Conservation (phyloP, 345 rosid species). For the Eucalyptus guilfoylei region DNA sequence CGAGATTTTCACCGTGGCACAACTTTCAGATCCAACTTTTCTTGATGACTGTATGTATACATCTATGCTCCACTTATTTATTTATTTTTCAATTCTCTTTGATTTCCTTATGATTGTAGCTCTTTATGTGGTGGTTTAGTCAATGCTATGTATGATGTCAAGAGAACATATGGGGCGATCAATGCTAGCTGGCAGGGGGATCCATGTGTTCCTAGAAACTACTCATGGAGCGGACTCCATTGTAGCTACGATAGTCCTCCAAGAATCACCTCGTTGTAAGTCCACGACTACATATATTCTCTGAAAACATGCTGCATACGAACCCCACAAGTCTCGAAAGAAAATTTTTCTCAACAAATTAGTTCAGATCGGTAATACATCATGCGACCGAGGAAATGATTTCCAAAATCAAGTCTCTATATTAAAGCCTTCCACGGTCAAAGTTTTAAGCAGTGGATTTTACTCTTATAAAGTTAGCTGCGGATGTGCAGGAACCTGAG, state of each 20-base stretch:
- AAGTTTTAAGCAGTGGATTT: background rate
- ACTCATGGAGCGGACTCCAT: constrained; percentile 1
- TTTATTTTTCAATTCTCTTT: background rate
- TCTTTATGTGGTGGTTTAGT: background rate
- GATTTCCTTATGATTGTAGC: background rate
- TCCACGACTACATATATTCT: background rate
- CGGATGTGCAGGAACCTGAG: no score
- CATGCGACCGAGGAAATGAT: background rate
- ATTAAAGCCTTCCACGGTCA: background rate
- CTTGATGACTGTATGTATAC: background rate
- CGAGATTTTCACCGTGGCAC: constrained; percentile 9
- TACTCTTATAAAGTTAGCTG: background rate
- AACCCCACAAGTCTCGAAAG: background rate
- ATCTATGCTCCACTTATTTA: no score
- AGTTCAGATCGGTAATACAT: background rate
- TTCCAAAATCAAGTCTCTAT: background rate
- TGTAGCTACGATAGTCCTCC: background rate
- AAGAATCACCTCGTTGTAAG: constrained; percentile 9
- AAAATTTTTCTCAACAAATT: background rate
- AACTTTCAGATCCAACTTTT: background rate
- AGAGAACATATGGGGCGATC: background rate
- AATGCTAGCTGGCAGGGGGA: constrained; percentile 17
- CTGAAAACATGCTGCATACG: background rate
- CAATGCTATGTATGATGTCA: constrained; percentile 5
- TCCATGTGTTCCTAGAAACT: background rate